Percentiles rank a stretch among this genome's conserved stretches.
phyloP scores from a whole-genome alignment of 305 asterid species.

The Rubia balearica region DNA sequence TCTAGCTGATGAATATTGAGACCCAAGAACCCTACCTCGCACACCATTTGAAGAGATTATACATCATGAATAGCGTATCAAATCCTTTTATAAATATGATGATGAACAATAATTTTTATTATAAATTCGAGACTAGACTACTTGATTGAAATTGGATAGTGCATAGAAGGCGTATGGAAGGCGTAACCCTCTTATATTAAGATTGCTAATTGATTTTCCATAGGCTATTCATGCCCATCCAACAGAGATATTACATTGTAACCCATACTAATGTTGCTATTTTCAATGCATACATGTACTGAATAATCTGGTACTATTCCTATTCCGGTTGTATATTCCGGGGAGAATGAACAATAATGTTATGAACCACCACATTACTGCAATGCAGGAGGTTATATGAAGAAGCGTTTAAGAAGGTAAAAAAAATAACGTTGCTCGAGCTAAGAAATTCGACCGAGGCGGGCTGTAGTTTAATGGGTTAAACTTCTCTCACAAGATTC shows the following conservation, averaged over 20 bases:
- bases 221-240: constrained; percentile 86
- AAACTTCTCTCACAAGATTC: constrained; percentile 80
- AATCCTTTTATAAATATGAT: constrained; percentile 32
- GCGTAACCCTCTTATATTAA: constrained; percentile 47
- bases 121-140: constrained; percentile 30
- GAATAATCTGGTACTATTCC: constrained; percentile 99
- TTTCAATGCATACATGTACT: constrained; percentile 67
- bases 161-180: constrained; percentile 25
- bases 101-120: constrained; percentile 25
- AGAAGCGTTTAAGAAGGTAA: constrained; percentile 85
- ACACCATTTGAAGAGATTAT: constrained; percentile 30
- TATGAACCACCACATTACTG: constrained; percentile 89
- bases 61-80: constrained; percentile 25
- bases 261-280: constrained; percentile 79
- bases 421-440: constrained; percentile 63
- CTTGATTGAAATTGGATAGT: constrained; percentile 17
- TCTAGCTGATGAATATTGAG: constrained; percentile 8
- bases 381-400: constrained; percentile 76
- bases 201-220: constrained; percentile 43
- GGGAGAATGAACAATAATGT: constrained; percentile 69
- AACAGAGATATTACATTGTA: constrained; percentile 75
- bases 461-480: constrained; percentile 64
- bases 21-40: constrained; percentile 18
- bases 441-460: constrained; percentile 68
- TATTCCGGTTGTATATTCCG: constrained; percentile 87